phyloP scores from a whole-genome alignment of 2,329 filamentous ascomycete genomes.

The Fusarium sambucinum region DNA sequence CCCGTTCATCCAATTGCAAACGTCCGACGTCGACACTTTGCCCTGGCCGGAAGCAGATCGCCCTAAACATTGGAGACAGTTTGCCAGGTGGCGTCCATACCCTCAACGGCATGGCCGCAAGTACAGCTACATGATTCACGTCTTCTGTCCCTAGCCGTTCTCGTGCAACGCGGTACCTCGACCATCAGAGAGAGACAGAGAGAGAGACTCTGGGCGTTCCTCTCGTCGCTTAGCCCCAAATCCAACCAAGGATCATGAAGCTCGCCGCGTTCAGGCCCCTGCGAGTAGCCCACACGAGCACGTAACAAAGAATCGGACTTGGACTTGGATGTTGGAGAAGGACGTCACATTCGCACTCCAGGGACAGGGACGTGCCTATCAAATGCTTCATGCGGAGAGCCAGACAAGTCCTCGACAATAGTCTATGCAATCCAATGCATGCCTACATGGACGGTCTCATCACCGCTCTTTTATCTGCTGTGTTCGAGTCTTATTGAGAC shows the following conservation, averaged over 20 bases:
- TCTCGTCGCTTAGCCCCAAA: conserved; percentile 40
- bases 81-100: conserved; percentile 37
- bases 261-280: conserved; percentile 41
- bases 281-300: conserved; percentile 44
- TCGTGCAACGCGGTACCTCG: conserved; percentile 40
- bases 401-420: conserved; percentile 15
- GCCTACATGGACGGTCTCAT: conserved; percentile 11
- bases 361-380: conserved; percentile 31
- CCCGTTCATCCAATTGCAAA: conserved; percentile 41
- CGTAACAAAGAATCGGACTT: conserved; percentile 40
- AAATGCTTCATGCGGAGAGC: conserved; percentile 33
- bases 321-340: conserved; percentile 38
- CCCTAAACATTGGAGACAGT: conserved; percentile 33
- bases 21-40: conserved; percentile 41
- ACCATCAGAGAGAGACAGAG: conserved; percentile 1
- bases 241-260: conserved; percentile 39
- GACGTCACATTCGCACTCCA: conserved; percentile 36
- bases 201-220: conserved; percentile 28
- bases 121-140: conserved; percentile 32
- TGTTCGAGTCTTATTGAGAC: conserved; percentile 1
- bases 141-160: conserved; percentile 25
- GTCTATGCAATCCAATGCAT: conserved; percentile 13
- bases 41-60: conserved; percentile 46
- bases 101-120: conserved; percentile 40
- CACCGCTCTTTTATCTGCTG: conserved; percentile 37